A percentile compares a stretch with the other conserved stretches of the same genome.
phyloP scores from a whole-genome alignment of 2,329 filamentous ascomycete species.

The Trichoderma sp. region DNA sequence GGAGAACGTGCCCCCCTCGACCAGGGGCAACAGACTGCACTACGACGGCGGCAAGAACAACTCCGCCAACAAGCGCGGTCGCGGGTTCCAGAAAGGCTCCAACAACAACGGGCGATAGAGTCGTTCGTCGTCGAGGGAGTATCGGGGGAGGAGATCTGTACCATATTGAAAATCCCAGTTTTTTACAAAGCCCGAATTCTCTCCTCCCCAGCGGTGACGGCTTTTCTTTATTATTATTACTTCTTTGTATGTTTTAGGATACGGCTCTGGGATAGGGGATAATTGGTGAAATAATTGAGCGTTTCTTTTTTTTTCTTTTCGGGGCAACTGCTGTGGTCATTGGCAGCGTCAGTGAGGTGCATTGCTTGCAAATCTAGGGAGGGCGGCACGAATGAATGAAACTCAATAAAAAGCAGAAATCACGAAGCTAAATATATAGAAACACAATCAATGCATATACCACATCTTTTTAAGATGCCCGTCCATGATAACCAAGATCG shows the following conservation, averaged over 20 bases:
- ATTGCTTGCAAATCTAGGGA: not conserved
- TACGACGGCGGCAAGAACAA: slow-evolving; percentile 33
- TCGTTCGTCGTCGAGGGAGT: not conserved
- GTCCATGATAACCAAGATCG: no score
- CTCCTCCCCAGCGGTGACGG: not conserved
- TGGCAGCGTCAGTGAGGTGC: not conserved
- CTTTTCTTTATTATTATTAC: not conserved
- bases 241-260: not conserved
- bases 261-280: not conserved
- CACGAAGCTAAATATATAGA: not conserved
- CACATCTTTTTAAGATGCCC: no score
- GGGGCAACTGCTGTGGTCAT: not conserved
- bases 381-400: not conserved
- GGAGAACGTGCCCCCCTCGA: slow-evolving; percentile 22
- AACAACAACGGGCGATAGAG: slow-evolving; percentile 24
- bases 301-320: not conserved
- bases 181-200: not conserved
- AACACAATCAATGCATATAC: not conserved
- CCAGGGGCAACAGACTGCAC: slow-evolving; percentile 41
- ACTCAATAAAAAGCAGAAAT: not conserved
- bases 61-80: slow-evolving; percentile 31
- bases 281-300: not conserved
- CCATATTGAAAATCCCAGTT: not conserved
- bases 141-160: not conserved
- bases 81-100: slow-evolving; percentile 28